Evolutionary conservation across 345 rosid genomes (phyloP).

Genomic region (Hibiscus trionum): DNA sequence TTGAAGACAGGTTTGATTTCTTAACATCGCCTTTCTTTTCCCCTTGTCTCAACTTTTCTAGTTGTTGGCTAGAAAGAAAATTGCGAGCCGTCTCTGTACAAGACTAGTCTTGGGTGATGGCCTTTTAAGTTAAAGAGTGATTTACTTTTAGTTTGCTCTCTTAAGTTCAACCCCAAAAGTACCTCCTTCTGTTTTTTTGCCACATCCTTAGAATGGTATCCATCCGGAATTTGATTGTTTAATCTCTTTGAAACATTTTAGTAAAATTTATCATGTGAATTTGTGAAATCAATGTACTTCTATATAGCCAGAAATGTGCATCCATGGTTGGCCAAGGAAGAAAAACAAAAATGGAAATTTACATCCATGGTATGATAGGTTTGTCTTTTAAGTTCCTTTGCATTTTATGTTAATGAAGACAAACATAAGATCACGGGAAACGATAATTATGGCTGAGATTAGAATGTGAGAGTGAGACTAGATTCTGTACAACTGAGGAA

Average conservation of each 20-base stretch:
- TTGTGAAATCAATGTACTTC: too few relatives aligned
- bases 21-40: background rate
- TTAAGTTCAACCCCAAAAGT: background rate
- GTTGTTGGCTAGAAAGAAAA: background rate
- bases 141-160: background rate
- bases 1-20: conserved; percentile 65
- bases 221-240: too few relatives aligned
- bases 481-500: background rate
- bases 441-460: too few relatives aligned
- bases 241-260: too few relatives aligned
- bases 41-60: background rate
- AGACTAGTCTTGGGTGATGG: background rate
- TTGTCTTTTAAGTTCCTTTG: too few relatives aligned
- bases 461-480: background rate
- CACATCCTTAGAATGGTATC: too few relatives aligned
- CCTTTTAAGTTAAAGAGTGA: background rate
- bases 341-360: background rate
- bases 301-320: too few relatives aligned
- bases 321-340: background rate
- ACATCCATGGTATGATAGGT: too few relatives aligned
- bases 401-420: too few relatives aligned
- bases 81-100: background rate
- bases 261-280: too few relatives aligned
- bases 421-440: too few relatives aligned
- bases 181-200: too few relatives aligned